Percentiles rank a stretch among this genome's conserved stretches.
Conservation (phyloP, 2,329 filamentous ascomycete species). For the Hypoxylon sp. region DNA sequence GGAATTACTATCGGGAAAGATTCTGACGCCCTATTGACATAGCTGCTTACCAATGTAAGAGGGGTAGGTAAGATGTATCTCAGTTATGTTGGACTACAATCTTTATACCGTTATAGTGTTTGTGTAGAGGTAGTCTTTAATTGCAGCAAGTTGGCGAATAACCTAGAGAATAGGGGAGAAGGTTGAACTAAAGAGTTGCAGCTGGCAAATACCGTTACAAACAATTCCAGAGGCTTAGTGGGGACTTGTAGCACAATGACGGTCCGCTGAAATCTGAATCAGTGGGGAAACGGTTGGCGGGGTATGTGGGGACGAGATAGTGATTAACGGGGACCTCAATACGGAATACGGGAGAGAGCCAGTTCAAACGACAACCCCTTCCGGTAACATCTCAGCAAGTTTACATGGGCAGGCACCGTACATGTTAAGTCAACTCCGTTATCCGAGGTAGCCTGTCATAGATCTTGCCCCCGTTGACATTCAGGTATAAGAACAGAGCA, state of each 20-base stretch:
- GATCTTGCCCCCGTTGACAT: neutral
- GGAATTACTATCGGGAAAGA: conserved; percentile 12
- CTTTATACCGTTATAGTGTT: no score
- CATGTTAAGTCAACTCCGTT: no score
- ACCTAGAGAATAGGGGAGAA: no score
- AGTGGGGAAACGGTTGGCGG: conserved; percentile 8
- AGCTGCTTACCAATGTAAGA: conserved; percentile 6
- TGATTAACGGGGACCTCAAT: conserved; percentile 2
- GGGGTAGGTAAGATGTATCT: neutral
- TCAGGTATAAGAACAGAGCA: conserved; percentile 2
- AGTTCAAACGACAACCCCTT: no score
- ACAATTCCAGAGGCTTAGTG: conserved; percentile 1
- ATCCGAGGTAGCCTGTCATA: no score
- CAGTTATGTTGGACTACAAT: conserved; percentile 4
- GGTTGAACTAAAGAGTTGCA: no score
- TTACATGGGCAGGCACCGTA: no score
- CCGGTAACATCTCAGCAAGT: no score
- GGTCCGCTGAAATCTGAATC: conserved; percentile 19
- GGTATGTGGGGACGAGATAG: conserved; percentile 13
- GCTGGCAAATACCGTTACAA: no score
- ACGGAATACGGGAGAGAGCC: no score
- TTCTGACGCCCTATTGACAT: neutral
- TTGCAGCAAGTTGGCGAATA: no score
- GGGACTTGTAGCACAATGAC: conserved; percentile 12
- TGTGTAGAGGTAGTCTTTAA: no score